Evolutionary conservation across 1,284 basidiomycete species (phyloP).

Genomic region (Amylostereum areolatum): DNA sequence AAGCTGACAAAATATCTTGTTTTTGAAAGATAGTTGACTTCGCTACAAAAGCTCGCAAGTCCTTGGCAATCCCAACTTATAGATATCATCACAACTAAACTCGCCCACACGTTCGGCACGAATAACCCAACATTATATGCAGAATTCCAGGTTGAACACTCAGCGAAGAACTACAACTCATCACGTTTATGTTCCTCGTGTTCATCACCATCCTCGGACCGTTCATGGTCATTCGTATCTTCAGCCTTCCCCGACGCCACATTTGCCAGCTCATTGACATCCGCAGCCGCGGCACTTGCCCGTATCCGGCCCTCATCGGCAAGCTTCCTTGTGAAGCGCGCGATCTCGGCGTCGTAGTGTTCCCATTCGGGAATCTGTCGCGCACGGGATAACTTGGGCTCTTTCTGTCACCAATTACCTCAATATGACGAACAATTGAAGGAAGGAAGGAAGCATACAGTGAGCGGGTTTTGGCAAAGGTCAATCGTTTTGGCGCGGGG

Average conservation of each 20-base stretch:
- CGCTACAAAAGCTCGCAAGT: too few species aligned
- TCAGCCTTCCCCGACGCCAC: slow-evolving; percentile 16
- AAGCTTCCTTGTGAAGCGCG: slow-evolving; percentile 63
- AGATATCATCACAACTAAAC: too few species aligned
- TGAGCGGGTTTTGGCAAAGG: slow-evolving; percentile 88
- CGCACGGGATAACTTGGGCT: slow-evolving; percentile 90
- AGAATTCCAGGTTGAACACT: neutral
- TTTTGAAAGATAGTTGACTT: too few species aligned
- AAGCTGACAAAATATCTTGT: too few species aligned
- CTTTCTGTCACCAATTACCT: slow-evolving; percentile 56
- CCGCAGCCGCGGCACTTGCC: slow-evolving; percentile 60
- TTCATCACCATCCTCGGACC: neutral
- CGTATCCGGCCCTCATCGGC: slow-evolving; percentile 62
- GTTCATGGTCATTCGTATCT: neutral
- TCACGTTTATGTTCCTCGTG: neutral
- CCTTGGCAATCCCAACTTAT: too few species aligned
- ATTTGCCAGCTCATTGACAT: slow-evolving; percentile 70
- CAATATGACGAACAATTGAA: neutral
- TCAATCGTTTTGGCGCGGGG: slow-evolving; percentile 86
- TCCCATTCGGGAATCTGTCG: slow-evolving; percentile 98
- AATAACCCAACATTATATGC: slow-evolving; percentile 12
- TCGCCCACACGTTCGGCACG: neutral
- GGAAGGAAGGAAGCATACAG: slow-evolving; percentile 43
- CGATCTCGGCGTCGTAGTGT: slow-evolving; percentile 79
- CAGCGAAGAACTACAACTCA: neutral